phyloP scores from a whole-genome alignment of 1,139 yeast genomes.

The Schwanniomyces etchellsii region DNA sequence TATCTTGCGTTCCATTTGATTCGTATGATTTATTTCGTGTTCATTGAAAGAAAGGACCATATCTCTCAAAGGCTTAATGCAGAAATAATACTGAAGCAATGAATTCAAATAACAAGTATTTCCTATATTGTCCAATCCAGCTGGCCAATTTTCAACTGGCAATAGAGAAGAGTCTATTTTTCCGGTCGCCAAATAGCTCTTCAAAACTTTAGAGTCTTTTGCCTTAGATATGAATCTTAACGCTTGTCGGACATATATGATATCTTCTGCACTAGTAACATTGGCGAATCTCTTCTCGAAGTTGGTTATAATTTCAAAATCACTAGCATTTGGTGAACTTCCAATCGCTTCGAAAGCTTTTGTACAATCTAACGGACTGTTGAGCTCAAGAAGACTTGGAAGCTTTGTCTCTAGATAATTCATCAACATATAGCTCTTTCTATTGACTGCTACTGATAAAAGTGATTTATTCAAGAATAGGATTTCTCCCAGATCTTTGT shows the following conservation, averaged over 20 bases:
- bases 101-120: constrained; percentile 94
- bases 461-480: constrained; percentile 26
- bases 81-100: constrained; percentile 81
- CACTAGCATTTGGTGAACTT: constrained; percentile 41
- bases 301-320: constrained; percentile 49
- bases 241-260: constrained; percentile 46
- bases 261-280: constrained; percentile 21
- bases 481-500: constrained; percentile 36
- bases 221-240: constrained; percentile 42
- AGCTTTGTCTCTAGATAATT: constrained; percentile 41
- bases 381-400: constrained; percentile 23
- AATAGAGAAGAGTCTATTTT: constrained; percentile 53
- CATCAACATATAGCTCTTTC: constrained; percentile 39
- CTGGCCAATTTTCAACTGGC: constrained; percentile 73
- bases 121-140: constrained; percentile 90
- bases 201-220: constrained; percentile 48
- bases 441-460: constrained; percentile 34
- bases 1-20: constrained; percentile 46
- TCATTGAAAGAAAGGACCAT: constrained; percentile 53
- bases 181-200: constrained; percentile 52
- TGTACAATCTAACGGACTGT: constrained; percentile 9
- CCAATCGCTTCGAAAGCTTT: constrained; percentile 43
- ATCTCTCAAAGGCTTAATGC: constrained; percentile 74
- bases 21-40: constrained; percentile 13
- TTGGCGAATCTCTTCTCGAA: constrained; percentile 38